These are phyloP conservation scores for Metschnikowia chrysomelidarum DNA, from an alignment of 805 yeast genomes.

Conservation along the genomic window DNA sequence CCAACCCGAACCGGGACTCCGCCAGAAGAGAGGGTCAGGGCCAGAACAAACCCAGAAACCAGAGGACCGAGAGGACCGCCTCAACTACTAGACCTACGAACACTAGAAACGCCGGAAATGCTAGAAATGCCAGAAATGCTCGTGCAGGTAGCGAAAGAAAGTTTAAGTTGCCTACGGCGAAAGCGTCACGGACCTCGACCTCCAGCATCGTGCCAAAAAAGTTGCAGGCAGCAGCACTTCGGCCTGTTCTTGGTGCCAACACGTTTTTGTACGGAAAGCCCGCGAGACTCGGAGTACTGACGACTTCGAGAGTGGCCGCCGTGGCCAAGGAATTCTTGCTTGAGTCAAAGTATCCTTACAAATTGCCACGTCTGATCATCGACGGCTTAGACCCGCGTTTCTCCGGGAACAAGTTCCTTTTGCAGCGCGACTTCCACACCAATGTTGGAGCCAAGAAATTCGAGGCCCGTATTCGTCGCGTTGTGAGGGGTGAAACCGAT, in stretches of 20 bases:
- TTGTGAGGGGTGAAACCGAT: conserved; percentile 33
- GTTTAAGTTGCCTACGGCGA: no score
- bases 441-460: conserved; percentile 23
- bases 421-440: conserved; percentile 29
- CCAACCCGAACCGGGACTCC: background rate
- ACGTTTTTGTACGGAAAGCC: conserved; percentile 40
- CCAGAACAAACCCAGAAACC: background rate
- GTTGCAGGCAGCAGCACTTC: conserved; percentile 16
- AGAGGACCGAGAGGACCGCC: no score
- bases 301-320: conserved; percentile 39
- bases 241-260: conserved; percentile 24
- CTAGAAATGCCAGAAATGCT: no score
- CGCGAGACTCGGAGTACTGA: conserved; percentile 14
- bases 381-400: conserved; percentile 21
- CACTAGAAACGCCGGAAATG: background rate
- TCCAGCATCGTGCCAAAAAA: conserved; percentile 16
- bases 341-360: conserved; percentile 41
- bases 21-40: background rate
- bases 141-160: no score
- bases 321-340: conserved; percentile 38
- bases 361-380: conserved; percentile 34
- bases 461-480: conserved; percentile 25
- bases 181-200: no score
- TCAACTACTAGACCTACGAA: no score
- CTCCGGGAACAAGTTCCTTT: conserved; percentile 30